A percentile compares a stretch with the other conserved stretches of the same genome.
phyloP scores from a whole-genome alignment of 441 rosid species.

The Gossypium gossypioides region DNA sequence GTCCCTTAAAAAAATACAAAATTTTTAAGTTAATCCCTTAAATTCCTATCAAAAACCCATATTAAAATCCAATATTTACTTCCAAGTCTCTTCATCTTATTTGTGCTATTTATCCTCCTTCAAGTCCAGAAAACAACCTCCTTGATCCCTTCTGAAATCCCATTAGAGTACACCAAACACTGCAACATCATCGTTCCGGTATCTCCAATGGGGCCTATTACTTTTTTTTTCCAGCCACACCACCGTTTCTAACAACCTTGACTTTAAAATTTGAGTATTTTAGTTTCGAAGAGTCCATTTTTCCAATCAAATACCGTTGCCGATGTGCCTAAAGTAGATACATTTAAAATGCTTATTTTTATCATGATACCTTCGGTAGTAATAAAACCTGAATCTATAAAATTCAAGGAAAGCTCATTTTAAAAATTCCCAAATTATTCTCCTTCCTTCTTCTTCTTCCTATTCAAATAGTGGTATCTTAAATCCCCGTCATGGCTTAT shows the following conservation, averaged over 20 bases:
- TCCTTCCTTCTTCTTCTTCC: neutral
- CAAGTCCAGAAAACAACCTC: neutral
- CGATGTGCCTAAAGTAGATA: constrained; percentile 20
- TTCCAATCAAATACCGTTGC: constrained; percentile 7
- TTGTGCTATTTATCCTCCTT: constrained; percentile 19
- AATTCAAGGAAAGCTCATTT: constrained; percentile 36
- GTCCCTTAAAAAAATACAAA: no score
- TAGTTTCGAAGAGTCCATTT: constrained; percentile 41
- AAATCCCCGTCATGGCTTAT: constrained; percentile 27
- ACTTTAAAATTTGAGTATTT: constrained; percentile 30
- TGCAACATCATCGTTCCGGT: constrained; percentile 40
- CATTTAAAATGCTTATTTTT: constrained; percentile 18
- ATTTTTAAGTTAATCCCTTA: no score
- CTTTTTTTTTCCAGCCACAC: neutral
- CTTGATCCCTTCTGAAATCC: constrained; percentile 13
- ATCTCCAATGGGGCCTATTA: constrained; percentile 24
- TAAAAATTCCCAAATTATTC: constrained; percentile 24
- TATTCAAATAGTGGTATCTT: neutral
- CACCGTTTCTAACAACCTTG: constrained; percentile 16
- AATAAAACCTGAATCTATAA: constrained; percentile 19
- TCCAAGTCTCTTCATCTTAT: constrained; percentile 9
- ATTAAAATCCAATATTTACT: constrained; percentile 5
- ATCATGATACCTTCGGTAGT: constrained; percentile 21
- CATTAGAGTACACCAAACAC: constrained; percentile 31
- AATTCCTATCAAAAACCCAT: neutral